Base-by-base conservation (phyloP, 148 eudicot species). In the Camellia japonica region DNA sequence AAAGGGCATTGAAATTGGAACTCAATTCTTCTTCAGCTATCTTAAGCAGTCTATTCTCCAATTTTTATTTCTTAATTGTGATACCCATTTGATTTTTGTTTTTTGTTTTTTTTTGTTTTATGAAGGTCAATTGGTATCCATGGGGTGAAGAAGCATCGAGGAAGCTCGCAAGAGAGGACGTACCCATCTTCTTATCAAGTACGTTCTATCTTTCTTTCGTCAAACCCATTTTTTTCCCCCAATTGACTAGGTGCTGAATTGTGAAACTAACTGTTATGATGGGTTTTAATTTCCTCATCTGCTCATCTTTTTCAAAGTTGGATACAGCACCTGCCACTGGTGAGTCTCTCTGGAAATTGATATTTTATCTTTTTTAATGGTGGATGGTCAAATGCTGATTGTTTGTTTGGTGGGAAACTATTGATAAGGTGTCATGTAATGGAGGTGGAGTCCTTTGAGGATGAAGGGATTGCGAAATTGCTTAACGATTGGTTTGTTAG, bases 241-340 rank as follows among this genome's bases (percentile, higher is more conserved):
- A 20, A 3, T 30, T 66, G 38, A 52, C 51, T 77, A 30, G 71
- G 68, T 73, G 49, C 64, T 56, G 59, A 76, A 70, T 66, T 78
- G 38, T 78, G 69, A 68, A 60, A 49, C 75, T 84, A 71, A 74
- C 74, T 75, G 64, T 30, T 30, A 30, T 81, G 54, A 56, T 83
- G 74, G 7, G 54, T 77, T 80, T 82, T 82, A 52, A 74, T 68
- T 71, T 68, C 52, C n/a, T 41, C 86, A 79, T 77, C 73, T 79
- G 75, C 68, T 81, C 41, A 76, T 82, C 49, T 82, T 15, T 30
- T 73, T 78, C 54, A 84, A 86, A 96, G 99, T 96, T 78, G 99
- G 99, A 74, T 96, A 96, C 90, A 96, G 99, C 90, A 96, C 98
- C 78, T 96, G 99, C 78, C 99, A 96, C 75, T 96, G 99, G 99